Percentiles rank a stretch among this genome's conserved stretches.
phyloP scores from a whole-genome alignment of 2,329 filamentous ascomycete species.

The Amauroascus niger region DNA sequence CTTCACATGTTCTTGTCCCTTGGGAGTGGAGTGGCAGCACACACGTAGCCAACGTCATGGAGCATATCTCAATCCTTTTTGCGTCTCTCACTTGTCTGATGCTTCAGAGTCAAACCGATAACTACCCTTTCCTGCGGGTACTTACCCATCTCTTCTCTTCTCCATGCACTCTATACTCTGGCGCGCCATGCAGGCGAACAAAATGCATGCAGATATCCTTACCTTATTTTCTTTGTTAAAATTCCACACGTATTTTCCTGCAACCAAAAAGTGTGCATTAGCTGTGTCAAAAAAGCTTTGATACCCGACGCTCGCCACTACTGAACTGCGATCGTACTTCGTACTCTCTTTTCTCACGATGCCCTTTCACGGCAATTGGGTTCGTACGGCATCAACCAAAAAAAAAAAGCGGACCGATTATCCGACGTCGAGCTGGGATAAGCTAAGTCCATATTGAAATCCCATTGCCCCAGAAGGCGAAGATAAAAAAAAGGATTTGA shows the following conservation, averaged over 20 bases:
- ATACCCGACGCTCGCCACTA: slow-evolving; percentile 12
- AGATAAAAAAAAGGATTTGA: too few relatives aligned
- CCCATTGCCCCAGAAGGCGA: background rate
- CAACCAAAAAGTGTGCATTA: slow-evolving; percentile 10
- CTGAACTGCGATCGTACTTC: background rate
- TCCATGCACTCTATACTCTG: background rate
- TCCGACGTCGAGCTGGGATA: slow-evolving; percentile 2
- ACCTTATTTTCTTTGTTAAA: slow-evolving; percentile 9
- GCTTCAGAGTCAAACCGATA: background rate
- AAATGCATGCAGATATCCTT: slow-evolving; percentile 7
- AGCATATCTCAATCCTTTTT: slow-evolving; percentile 9
- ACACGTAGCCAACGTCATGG: slow-evolving; percentile 4
- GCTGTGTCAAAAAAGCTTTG: slow-evolving; percentile 2
- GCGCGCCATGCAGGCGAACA: background rate
- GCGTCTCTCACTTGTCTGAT: background rate
- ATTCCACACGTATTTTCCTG: background rate
- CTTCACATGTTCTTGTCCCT: background rate
- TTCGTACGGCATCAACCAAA: background rate
- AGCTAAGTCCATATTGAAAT: slow-evolving; percentile 10
- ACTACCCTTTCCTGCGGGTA: background rate
- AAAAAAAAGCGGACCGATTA: background rate
- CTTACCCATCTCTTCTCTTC: background rate
- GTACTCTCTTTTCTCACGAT: background rate
- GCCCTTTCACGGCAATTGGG: background rate
- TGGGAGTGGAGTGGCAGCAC: background rate